These are phyloP conservation scores for Hibiscus tridactylites DNA, from an alignment of 345 rosid genomes.

Conservation along the genomic window DNA sequence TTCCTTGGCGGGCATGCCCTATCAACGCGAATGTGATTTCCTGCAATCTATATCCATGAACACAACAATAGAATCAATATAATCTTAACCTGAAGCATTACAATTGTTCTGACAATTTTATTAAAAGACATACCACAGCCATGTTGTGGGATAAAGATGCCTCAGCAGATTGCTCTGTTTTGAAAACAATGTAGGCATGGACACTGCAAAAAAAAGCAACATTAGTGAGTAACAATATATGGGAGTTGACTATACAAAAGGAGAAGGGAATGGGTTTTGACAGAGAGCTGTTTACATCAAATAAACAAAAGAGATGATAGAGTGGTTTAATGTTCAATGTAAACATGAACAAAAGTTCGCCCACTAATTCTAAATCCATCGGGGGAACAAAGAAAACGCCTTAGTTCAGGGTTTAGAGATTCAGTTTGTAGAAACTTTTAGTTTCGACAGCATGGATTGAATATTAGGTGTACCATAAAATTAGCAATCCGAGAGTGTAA, in stretches of 20 bases:
- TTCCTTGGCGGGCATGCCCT: conserved; percentile 96
- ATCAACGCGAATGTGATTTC: conserved; percentile 91
- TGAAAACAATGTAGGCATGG: conserved; percentile 85
- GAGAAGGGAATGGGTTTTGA: too few relatives aligned
- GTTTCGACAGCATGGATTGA: too few relatives aligned
- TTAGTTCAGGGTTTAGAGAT: too few relatives aligned
- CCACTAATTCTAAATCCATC: too few relatives aligned
- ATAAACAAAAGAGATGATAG: neutral
- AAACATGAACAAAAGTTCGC: neutral
- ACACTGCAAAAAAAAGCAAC: conserved; percentile 44
- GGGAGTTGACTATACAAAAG: too few relatives aligned
- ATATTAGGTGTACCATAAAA: too few relatives aligned
- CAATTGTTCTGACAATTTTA: neutral
- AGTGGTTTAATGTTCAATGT: neutral
- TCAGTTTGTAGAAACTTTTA: too few relatives aligned
- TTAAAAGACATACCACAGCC: conserved; percentile 62
- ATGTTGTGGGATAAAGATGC: conserved; percentile 76
- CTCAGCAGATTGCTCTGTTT: conserved; percentile 72
- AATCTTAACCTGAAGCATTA: neutral
- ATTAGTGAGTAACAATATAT: neutral
- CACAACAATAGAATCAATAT: conserved; percentile 8
- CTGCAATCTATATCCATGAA: conserved; percentile 46
- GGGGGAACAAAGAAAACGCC: too few relatives aligned
- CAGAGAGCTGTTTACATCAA: neutral
- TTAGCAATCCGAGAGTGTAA: too few relatives aligned